Conservation (phyloP, 495 filamentous ascomycete genomes). For the Poronia punctata region DNA sequence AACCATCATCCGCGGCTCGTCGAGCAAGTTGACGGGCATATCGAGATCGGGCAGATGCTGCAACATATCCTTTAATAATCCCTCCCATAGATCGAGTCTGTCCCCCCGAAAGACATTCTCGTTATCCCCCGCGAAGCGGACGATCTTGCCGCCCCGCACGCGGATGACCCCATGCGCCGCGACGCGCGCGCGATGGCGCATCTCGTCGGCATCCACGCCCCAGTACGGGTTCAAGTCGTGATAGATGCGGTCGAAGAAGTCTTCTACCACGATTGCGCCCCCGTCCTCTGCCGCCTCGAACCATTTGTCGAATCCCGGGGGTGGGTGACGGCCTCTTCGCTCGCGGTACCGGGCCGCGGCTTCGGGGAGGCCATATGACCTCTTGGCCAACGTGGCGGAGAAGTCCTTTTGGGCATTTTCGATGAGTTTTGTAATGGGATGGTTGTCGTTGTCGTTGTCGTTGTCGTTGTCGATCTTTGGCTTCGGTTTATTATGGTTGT, state of each 20-base stretch:
- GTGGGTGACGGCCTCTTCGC: constrained; percentile 59
- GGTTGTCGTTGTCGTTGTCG: too few relatives aligned
- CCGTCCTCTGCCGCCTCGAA: constrained; percentile 50
- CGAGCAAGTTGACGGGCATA: constrained; percentile 56
- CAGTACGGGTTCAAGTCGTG: constrained; percentile 60
- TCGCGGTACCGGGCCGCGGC: constrained; percentile 52
- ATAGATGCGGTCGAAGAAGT: constrained; percentile 60
- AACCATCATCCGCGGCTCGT: constrained; percentile 55
- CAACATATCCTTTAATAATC: constrained; percentile 44
- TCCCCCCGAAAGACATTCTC: constrained; percentile 27
- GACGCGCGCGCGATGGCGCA: constrained; percentile 12
- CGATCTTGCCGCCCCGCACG: constrained; percentile 42
- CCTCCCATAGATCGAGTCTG: constrained; percentile 46
- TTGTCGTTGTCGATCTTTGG: too few relatives aligned
- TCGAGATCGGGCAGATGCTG: constrained; percentile 58
- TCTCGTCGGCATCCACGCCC: constrained; percentile 45
- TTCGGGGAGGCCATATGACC: too few relatives aligned
- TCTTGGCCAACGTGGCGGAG: too few relatives aligned
- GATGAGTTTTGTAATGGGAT: too few relatives aligned
- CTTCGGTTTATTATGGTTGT: too few relatives aligned
- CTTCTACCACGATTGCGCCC: constrained; percentile 54
- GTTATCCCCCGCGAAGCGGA: constrained; percentile 35
- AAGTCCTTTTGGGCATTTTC: too few relatives aligned
- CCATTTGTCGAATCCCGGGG: constrained; percentile 62
- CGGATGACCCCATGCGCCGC: constrained; percentile 41